Evolutionary conservation across 2,329 filamentous ascomycete species (phyloP).

Genomic region (Aaosphaeria arxii): DNA sequence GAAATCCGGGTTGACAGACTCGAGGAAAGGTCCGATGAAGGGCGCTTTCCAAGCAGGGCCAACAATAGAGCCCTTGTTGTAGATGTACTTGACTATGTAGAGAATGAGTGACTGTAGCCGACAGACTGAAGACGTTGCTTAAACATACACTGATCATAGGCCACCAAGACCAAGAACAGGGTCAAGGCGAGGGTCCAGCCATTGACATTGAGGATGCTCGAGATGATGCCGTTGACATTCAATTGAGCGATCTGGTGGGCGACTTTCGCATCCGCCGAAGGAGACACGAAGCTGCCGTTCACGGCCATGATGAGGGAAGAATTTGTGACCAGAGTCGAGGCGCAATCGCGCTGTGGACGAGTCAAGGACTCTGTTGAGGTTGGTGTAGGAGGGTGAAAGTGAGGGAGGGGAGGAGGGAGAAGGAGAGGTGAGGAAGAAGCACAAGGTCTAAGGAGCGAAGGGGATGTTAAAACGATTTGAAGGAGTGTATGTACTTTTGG

Average conservation of each 20-base stretch:
- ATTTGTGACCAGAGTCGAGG: too few relatives aligned
- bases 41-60: slow-evolving; percentile 45
- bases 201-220: slow-evolving; percentile 28
- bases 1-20: slow-evolving; percentile 88
- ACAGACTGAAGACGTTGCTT: neutral
- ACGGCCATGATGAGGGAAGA: slow-evolving; percentile 22
- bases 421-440: too few relatives aligned
- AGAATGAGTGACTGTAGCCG: slow-evolving; percentile 1
- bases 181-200: slow-evolving; percentile 66
- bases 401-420: too few relatives aligned
- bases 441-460: too few relatives aligned
- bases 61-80: slow-evolving; percentile 41
- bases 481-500: too few relatives aligned
- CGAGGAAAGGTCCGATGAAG: slow-evolving; percentile 78
- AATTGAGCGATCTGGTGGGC: slow-evolving; percentile 28
- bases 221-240: slow-evolving; percentile 27
- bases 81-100: slow-evolving; percentile 41
- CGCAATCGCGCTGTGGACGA: too few relatives aligned
- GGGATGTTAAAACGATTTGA: too few relatives aligned
- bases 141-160: slow-evolving; percentile 82
- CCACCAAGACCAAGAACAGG: slow-evolving; percentile 67
- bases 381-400: too few relatives aligned
- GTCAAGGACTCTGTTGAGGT: too few relatives aligned
- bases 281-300: slow-evolving; percentile 39
- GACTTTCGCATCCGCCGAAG: slow-evolving; percentile 37